Percentiles rank a stretch among this genome's conserved stretches.
phyloP scores from a whole-genome alignment of 83 land plant genomes.

The Thuja plicata region DNA sequence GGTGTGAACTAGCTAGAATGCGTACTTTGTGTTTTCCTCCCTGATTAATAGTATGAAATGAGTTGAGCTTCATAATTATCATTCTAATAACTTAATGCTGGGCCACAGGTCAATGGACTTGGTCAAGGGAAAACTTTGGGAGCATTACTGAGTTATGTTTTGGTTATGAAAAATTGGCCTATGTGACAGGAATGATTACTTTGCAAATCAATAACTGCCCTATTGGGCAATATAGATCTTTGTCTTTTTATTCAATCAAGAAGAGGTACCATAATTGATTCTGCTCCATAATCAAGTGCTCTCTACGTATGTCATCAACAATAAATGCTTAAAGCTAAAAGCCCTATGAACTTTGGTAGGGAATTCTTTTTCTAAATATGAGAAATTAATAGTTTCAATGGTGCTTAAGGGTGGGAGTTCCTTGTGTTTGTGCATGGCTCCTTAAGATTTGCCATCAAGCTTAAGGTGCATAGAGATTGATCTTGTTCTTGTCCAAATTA shows the following conservation, averaged over 20 bases:
- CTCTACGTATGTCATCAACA: not conserved
- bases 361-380: not conserved
- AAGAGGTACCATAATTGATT: not conserved
- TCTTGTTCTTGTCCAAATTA: not conserved
- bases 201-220: not conserved
- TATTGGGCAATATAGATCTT: not conserved
- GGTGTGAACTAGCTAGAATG: not conserved
- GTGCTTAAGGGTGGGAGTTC: not conserved
- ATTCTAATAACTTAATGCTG: not conserved
- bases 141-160: not conserved
- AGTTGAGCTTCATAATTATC: not conserved
- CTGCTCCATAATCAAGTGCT: not conserved
- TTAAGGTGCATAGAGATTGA: not conserved
- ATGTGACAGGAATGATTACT: not conserved
- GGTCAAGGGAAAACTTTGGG: not conserved
- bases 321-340: not conserved
- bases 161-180: not conserved
- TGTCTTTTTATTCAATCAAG: not conserved
- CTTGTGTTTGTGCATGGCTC: not conserved
- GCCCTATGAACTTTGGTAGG: not conserved
- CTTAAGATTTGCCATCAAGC: not conserved
- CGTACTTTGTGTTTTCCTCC: not conserved
- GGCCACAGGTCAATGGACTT: not conserved
- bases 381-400: not conserved
- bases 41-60: not conserved